Conservation (phyloP, 176 grass and related monocot species). For the Triticum urartu region DNA sequence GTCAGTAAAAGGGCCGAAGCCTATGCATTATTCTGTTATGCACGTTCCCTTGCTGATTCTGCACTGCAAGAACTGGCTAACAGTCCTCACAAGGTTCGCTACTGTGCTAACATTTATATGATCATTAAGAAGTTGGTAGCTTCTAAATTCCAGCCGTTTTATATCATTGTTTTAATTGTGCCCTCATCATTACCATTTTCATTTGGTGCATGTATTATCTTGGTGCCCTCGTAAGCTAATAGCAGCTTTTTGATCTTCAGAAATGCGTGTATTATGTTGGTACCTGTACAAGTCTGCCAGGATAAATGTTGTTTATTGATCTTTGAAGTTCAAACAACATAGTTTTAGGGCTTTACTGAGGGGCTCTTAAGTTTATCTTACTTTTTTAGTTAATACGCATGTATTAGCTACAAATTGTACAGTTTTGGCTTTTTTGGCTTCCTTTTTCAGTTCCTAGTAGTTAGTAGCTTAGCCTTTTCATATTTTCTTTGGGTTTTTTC, state of each 20-base stretch:
- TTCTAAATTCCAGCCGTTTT: not conserved
- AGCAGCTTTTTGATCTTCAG: not conserved
- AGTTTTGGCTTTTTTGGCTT: not conserved
- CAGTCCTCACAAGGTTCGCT: slow-evolving; percentile 64
- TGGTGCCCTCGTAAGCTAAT: not conserved
- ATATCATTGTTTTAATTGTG: not conserved
- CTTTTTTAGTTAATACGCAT: not conserved
- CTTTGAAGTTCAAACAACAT: not conserved
- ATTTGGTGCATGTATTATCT: slow-evolving; percentile 24
- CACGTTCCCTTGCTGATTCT: slow-evolving; percentile 56
- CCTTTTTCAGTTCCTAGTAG: not conserved
- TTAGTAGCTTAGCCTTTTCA: not conserved
- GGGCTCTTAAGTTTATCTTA: slow-evolving; percentile 11
- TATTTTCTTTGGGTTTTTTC: too few species aligned
- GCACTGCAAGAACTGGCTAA: slow-evolving; percentile 58
- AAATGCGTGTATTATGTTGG: not conserved
- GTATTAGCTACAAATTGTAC: not conserved
- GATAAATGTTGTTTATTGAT: not conserved
- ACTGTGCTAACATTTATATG: not conserved
- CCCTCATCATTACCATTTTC: not conserved
- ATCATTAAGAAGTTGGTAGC: slow-evolving; percentile 2
- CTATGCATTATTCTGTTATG: slow-evolving; percentile 84
- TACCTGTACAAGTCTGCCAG: not conserved
- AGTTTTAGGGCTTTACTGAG: slow-evolving; percentile 5
- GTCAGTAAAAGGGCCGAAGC: slow-evolving; percentile 90